Conservation (phyloP, 2,329 filamentous ascomycete species). For the Colletotrichum gloeosporioides region DNA sequence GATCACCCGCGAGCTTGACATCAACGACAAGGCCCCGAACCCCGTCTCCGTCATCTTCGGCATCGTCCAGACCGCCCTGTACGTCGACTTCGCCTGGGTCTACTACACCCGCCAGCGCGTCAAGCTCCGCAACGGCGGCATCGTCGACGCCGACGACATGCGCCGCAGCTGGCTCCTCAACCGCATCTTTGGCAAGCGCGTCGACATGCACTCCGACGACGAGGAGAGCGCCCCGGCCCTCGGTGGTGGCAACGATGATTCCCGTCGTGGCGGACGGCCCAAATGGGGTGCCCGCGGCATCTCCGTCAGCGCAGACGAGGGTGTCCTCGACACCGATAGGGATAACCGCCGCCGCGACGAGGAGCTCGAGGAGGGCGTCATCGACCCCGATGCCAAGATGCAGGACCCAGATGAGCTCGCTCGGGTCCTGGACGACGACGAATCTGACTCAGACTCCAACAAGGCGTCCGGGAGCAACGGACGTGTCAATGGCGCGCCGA, state of each 20-base stretch:
- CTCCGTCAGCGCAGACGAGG: conserved; percentile 70
- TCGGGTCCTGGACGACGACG: conserved; percentile 62
- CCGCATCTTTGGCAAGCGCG: conserved; percentile 72
- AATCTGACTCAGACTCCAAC: conserved; percentile 50
- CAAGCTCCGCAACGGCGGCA: conserved; percentile 85
- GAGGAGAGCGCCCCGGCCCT: conserved; percentile 64
- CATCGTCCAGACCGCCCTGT: conserved; percentile 86
- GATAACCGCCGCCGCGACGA: conserved; percentile 46
- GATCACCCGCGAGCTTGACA: conserved; percentile 73
- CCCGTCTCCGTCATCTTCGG: conserved; percentile 84
- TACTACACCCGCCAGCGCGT: conserved; percentile 94
- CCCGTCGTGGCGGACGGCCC: conserved; percentile 40
- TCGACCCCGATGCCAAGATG: conserved; percentile 71
- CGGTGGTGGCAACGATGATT: conserved; percentile 34
- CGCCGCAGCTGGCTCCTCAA: conserved; percentile 84
- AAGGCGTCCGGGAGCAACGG: conserved; percentile 21
- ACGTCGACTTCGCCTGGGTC: conserved; percentile 95
- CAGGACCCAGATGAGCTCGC: conserved; percentile 70
- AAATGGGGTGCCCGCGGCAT: conserved; percentile 71
- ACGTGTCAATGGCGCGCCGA: conserved; percentile 32
- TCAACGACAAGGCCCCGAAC: conserved; percentile 64
- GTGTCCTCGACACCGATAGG: conserved; percentile 56
- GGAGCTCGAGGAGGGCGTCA: conserved; percentile 44
- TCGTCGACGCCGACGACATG: conserved; percentile 90
- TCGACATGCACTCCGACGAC: conserved; percentile 58